A percentile compares a stretch with the other conserved stretches of the same genome.
phyloP scores from a whole-genome alignment of 208 protist genomes.

The Trypanosoma rangeli region DNA sequence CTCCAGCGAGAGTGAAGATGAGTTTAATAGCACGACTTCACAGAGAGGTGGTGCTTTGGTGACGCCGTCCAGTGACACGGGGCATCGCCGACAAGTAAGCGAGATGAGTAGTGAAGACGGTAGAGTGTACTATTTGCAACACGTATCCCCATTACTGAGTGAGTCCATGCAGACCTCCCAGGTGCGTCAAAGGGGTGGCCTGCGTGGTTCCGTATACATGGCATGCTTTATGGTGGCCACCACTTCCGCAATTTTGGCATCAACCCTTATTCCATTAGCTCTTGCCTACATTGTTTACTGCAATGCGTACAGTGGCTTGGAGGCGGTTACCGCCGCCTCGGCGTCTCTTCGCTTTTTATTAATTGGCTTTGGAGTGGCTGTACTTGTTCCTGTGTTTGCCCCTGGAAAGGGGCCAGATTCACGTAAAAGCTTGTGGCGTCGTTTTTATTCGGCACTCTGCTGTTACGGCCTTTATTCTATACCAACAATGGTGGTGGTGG shows the following conservation, averaged over 20 bases:
- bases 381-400: slow-evolving; percentile 51
- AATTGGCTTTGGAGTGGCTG: slow-evolving; percentile 37
- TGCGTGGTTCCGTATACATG: slow-evolving; percentile 16
- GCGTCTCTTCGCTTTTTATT: slow-evolving; percentile 39
- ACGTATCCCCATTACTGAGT: neutral
- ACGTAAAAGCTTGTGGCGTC: slow-evolving; percentile 1
- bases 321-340: slow-evolving; percentile 26
- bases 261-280: slow-evolving; percentile 47
- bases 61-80: neutral
- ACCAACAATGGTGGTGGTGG: slow-evolving; percentile 64
- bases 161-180: neutral
- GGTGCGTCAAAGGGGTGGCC: neutral
- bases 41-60: neutral
- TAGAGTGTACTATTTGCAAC: neutral
- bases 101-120: neutral
- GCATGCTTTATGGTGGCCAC: slow-evolving; percentile 14
- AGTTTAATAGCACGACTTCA: neutral
- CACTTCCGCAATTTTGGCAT: slow-evolving; percentile 43
- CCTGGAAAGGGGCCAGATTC: neutral
- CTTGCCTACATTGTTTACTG: slow-evolving; percentile 41
- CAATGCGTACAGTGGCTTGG: slow-evolving; percentile 45
- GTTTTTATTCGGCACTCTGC: slow-evolving; percentile 37
- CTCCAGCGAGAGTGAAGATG: slow-evolving; percentile 34
- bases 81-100: slow-evolving; percentile 3
- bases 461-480: slow-evolving; percentile 70